Conservation (phyloP, 2,329 filamentous ascomycete genomes). For the Claviceps arundinis region DNA sequence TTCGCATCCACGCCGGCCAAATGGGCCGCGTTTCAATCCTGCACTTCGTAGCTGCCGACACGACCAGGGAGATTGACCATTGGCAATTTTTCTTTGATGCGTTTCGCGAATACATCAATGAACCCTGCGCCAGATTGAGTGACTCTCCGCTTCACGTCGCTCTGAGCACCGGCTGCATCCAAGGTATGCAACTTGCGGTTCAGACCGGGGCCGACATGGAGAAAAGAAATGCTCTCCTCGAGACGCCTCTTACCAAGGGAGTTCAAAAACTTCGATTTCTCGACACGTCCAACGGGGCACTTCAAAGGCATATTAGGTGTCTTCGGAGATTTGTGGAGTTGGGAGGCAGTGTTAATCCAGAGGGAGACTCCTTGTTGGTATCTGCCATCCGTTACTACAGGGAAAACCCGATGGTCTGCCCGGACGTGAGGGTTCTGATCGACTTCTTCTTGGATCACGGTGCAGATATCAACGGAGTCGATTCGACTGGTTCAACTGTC, state of each 20-base stretch:
- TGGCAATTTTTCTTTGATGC: background rate
- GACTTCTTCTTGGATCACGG: background rate
- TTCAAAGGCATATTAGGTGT: background rate
- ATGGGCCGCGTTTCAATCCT: background rate
- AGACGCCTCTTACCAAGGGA: background rate
- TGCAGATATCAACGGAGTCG: background rate
- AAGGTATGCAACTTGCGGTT: background rate
- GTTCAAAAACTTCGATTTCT: background rate
- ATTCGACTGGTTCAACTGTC: background rate
- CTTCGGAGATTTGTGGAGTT: background rate
- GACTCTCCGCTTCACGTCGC: background rate
- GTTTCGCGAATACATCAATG: background rate
- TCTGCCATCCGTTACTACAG: background rate
- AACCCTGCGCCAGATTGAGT: background rate
- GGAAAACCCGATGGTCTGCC: background rate
- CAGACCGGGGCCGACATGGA: background rate
- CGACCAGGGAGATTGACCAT: background rate
- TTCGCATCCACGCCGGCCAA: too few species aligned
- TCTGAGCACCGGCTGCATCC: background rate
- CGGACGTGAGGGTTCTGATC: background rate
- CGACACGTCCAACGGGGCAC: too few species aligned
- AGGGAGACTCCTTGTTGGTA: background rate
- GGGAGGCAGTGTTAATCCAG: slow-evolving; percentile 1
- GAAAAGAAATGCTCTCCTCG: background rate
- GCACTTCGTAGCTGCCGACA: background rate